Evolutionary conservation across 495 filamentous ascomycete genomes (phyloP).

Genomic region (Penicillium crystallinum): DNA sequence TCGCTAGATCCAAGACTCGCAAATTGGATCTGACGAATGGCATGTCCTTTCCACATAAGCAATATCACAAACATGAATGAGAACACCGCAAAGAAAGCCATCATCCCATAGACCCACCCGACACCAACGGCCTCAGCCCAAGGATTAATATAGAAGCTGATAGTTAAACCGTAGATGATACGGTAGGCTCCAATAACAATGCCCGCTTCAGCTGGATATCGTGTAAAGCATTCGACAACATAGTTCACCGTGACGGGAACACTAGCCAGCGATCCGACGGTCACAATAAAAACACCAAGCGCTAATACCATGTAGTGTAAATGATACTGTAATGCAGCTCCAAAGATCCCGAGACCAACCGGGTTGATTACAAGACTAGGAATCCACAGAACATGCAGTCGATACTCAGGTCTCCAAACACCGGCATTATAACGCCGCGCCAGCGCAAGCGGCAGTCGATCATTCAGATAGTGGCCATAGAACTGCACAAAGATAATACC

Average conservation of each 20-base stretch:
- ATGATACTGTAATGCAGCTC: constrained; percentile 42
- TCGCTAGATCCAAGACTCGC: constrained; percentile 22
- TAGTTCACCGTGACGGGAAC: constrained; percentile 47
- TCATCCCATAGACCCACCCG: constrained; percentile 51
- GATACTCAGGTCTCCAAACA: constrained; percentile 49
- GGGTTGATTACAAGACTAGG: constrained; percentile 42
- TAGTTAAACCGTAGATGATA: constrained; percentile 37
- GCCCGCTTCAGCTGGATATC: constrained; percentile 37
- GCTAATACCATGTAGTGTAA: constrained; percentile 46
- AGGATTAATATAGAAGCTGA: constrained; percentile 44
- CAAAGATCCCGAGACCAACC: constrained; percentile 45
- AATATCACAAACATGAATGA: constrained; percentile 33
- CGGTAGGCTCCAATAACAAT: constrained; percentile 40
- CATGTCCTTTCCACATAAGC: constrained; percentile 30
- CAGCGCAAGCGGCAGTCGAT: constrained; percentile 40
- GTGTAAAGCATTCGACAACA: constrained; percentile 42
- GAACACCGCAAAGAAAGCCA: constrained; percentile 42
- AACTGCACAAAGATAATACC: constrained; percentile 38
- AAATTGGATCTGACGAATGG: constrained; percentile 22
- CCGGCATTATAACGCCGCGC: constrained; percentile 30
- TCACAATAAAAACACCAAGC: constrained; percentile 39
- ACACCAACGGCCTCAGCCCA: constrained; percentile 42
- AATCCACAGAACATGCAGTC: constrained; percentile 44
- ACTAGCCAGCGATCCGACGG: constrained; percentile 32
- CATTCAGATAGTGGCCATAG: constrained; percentile 41